These are phyloP conservation scores for Panaeolus cyanescens DNA, from an alignment of 768 basidiomycete genomes.

Conservation along the genomic window DNA sequence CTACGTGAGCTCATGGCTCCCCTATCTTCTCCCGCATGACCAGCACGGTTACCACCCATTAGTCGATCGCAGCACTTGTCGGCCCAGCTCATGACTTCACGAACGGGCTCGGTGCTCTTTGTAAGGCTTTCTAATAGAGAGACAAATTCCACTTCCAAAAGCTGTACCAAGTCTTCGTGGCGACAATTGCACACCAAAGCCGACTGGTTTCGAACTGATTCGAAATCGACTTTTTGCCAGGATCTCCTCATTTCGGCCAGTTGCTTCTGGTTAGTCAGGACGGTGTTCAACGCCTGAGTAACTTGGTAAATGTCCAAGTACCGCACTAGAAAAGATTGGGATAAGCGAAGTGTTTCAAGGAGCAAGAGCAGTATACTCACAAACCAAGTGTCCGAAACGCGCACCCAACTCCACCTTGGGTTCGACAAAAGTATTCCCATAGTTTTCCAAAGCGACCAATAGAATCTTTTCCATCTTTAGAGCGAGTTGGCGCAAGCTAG, in stretches of 20 bases:
- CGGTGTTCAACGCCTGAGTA: constrained; percentile 86
- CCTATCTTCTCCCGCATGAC: constrained; percentile 65
- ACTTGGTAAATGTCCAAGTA: constrained; percentile 93
- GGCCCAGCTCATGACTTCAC: constrained; percentile 89
- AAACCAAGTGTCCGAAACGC: constrained; percentile 87
- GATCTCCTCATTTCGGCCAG: constrained; percentile 84
- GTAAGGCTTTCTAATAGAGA: constrained; percentile 68
- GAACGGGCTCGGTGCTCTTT: constrained; percentile 78
- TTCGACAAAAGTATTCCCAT: constrained; percentile 88
- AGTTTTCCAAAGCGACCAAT: constrained; percentile 76
- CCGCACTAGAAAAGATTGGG: constrained; percentile 56
- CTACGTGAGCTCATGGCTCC: constrained; percentile 85
- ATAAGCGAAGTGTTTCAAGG: constrained; percentile 8
- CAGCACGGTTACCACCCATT: constrained; percentile 68
- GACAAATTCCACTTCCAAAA: constrained; percentile 85
- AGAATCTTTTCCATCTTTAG: constrained; percentile 93
- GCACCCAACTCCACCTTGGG: constrained; percentile 91
- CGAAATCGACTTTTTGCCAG: constrained; percentile 88
- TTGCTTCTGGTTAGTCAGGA: constrained; percentile 85
- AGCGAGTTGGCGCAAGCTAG: constrained; percentile 77
- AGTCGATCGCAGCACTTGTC: constrained; percentile 87
- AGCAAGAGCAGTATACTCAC: constrained; percentile 47
- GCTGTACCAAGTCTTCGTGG: constrained; percentile 84
- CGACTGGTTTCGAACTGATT: constrained; percentile 90
- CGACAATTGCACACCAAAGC: constrained; percentile 92